Base-by-base conservation (phyloP, 345 rosid species). In the Aurinia saxatilis region DNA sequence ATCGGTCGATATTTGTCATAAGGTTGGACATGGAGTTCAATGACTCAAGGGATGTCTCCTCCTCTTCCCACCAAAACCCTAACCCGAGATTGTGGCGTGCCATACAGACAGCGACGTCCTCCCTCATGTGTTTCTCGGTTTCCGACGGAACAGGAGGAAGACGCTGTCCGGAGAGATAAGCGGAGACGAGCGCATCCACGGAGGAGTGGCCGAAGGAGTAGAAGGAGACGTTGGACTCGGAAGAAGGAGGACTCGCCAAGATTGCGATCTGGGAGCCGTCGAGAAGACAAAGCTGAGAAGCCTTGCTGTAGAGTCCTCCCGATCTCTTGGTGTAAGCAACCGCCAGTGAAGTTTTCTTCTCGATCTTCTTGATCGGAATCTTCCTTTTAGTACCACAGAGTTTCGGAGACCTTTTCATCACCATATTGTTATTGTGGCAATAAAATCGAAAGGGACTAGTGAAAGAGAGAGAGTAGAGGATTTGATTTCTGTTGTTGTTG, bases 171-270 rank as follows among this genome's bases (percentile, higher is more conserved):
- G 48, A 9, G 63, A 57, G 63, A 16, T 23, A 57, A 40, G 63
- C 49, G 1, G 48, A 23, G 15, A 57, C 25, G 19, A 40, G 6
- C 0, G 5, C 29, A 2, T 53, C 58, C 0, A 53, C 64, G 1
- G 64, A 47, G 18, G 57, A 16, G 30, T 63, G 38, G 1, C 67
- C 58, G 8, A 50, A 63, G 9, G 58, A 48, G 49, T 37, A 39
- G 15, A 63, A 27, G 4, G 58, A 50, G 14, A 38, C 40, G 17
- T 63, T 36, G 25, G 66, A 61, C 0, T 47, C 30, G 0, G 37
- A 2, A 10, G 56, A 61, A 38, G 41, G 14, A 50, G 33, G 40
- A 12, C 40, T 25, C 3, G 47, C 27, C 7, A 65, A 23, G 0
- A 66, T 6, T 5, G 46, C 70, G 5, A 56, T 10, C 1, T 54